A percentile compares a stretch with the other conserved stretches of the same genome.
Conservation (phyloP, 2,329 filamentous ascomycete genomes). For the Monosporascus sp. region DNA sequence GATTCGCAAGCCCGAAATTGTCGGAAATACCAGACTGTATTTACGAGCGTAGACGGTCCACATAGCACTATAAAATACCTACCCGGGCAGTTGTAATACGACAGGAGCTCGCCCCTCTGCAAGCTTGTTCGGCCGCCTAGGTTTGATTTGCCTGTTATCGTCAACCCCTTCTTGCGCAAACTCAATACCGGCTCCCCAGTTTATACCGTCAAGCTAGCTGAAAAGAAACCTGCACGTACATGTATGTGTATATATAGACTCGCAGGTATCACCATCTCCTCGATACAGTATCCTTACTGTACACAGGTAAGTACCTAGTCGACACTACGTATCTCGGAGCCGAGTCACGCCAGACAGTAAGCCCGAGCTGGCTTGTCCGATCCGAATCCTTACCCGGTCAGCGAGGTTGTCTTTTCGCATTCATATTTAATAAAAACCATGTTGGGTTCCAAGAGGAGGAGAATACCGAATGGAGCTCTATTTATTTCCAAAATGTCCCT, state of each 20-base stretch:
- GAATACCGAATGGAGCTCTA: background rate
- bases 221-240: too few species aligned
- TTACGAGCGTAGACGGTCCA: too few species aligned
- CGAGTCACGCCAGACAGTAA: background rate
- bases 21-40: background rate
- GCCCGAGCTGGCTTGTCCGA: background rate
- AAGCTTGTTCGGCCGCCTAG: too few species aligned
- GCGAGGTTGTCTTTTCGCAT: background rate
- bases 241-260: too few species aligned
- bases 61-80: too few species aligned
- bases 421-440: too few species aligned
- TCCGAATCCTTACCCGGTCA: background rate
- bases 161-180: too few species aligned
- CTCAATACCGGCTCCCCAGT: too few species aligned
- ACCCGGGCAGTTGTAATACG: too few species aligned
- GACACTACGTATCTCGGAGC: background rate
- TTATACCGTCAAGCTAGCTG: too few species aligned
- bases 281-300: background rate
- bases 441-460: background rate
- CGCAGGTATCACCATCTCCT: background rate
- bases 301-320: background rate
- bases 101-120: too few species aligned
- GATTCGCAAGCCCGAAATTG: background rate
- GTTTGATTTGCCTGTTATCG: too few species aligned
- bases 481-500: background rate